Percentiles rank a stretch among this genome's conserved stretches.
Evolutionary conservation across 225 moss, liverwort and hornwort species (phyloP).

Genomic region (Anthoceros angustus): DNA sequence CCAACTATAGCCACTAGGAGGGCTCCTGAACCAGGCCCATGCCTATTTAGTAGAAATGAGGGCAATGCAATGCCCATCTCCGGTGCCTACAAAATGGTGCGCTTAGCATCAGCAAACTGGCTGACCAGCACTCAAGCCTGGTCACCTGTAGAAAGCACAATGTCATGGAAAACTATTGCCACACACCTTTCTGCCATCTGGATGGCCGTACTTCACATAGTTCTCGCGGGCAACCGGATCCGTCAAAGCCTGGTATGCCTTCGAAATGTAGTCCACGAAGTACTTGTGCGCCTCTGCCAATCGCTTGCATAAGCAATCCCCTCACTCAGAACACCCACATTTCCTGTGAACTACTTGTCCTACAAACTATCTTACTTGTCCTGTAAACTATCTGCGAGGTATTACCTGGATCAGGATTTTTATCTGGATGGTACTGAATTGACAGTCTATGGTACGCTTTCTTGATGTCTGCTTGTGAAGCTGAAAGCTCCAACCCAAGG

Average conservation of each 20-base stretch:
- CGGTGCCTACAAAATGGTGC: slow-evolving; percentile 40
- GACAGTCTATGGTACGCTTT: slow-evolving; percentile 84
- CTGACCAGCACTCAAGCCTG: neutral
- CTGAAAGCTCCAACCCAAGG: slow-evolving; percentile 56
- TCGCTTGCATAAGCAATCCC: too few relatives aligned
- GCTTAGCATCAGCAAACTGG: neutral
- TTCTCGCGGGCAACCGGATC: slow-evolving; percentile 70
- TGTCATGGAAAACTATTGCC: neutral
- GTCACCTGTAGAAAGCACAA: neutral
- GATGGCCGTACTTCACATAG: slow-evolving; percentile 88
- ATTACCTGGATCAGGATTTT: slow-evolving; percentile 78
- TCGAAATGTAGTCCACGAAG: slow-evolving; percentile 74
- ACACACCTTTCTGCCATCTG: slow-evolving; percentile 80
- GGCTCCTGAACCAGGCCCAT: slow-evolving; percentile 83
- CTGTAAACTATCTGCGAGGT: neutral
- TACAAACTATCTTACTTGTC: too few relatives aligned
- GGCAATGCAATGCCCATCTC: slow-evolving; percentile 96
- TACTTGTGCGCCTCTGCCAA: slow-evolving; percentile 71
- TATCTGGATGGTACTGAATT: slow-evolving; percentile 80
- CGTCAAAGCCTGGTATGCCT: slow-evolving; percentile 95
- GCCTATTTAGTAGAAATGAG: slow-evolving; percentile 80
- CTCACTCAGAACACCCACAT: neutral
- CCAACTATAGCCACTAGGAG: slow-evolving; percentile 74
- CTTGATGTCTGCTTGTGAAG: slow-evolving; percentile 70
- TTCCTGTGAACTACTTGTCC: too few relatives aligned